Evolutionary conservation across 306 rosid species (phyloP), one percentile per base, ranked within the genome.

Genomic region (Myrica gale): DNA sequence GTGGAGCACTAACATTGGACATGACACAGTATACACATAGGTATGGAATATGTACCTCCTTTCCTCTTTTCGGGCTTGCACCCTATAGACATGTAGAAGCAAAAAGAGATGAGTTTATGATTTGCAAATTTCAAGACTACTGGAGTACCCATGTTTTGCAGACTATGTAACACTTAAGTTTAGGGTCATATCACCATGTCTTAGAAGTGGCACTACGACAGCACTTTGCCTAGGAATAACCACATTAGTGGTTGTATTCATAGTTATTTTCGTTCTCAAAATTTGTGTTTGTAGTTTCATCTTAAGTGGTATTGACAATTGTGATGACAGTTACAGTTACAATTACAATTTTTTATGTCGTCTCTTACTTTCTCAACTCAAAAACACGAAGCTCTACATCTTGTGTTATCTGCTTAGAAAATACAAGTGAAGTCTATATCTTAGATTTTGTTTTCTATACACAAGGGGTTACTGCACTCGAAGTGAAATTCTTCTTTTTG

Each of bases 1-100:
- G 60, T 78, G 67, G 51, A 67, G 48, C 68, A 44, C 42, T 48
- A 71, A 42, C 74, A 55, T 57, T 75, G 75, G 62, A 68, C 13
- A 7, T 58, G 39, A 45, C 61, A 77, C 51, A 11, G 9, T 16
- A 57, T 47, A 37, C 2, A 13, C 21, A 20, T 57, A 21, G 5
- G 1, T 21, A 20, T 56, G 21, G 12, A 9, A 20, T 20, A 57
- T 21, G 15, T 16, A 9, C 60, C 15, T 21, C 63, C 15, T 57
- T 56, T 9, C 26, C 1, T 56, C 62, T 56, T 56, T 56, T 20
- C 32, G 21, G 39, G 39, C 63, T 56, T 56, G 62, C 37, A 3
- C 5, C 37, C 39, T 6, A 7, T 21, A 56, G 26, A 37, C 63
- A 19, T 57, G 63, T 20, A 7, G 12, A 21, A 19, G 63, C 37